phyloP scores from a whole-genome alignment of 805 yeast species.

The Debaryomyces prosopidis region DNA sequence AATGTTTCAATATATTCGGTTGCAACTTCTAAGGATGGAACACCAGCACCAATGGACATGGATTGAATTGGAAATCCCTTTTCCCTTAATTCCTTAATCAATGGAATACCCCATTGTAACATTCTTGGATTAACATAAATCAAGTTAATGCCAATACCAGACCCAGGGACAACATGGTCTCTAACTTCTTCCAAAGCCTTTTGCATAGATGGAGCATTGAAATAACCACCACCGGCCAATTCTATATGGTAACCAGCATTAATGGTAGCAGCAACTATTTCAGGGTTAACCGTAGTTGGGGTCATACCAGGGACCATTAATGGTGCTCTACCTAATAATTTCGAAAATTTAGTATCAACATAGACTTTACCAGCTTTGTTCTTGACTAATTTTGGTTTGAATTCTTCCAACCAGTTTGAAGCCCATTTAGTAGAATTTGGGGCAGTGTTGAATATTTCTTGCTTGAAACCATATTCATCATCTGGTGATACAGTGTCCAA shows the following conservation, averaged over 20 bases:
- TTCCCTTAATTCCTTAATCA: slow-evolving; percentile 83
- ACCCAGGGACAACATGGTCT: slow-evolving; percentile 69
- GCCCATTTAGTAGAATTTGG: slow-evolving; percentile 72
- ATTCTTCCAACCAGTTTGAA: slow-evolving; percentile 87
- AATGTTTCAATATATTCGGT: slow-evolving; percentile 91
- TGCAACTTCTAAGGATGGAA: slow-evolving; percentile 96
- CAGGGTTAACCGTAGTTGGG: slow-evolving; percentile 94
- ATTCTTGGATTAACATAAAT: slow-evolving; percentile 96
- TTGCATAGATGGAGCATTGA: slow-evolving; percentile 68
- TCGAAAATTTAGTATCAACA: slow-evolving; percentile 93
- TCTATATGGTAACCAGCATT: slow-evolving; percentile 98
- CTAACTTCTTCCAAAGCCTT: slow-evolving; percentile 76
- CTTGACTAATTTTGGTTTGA: slow-evolving; percentile 80
- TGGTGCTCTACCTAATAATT: slow-evolving; percentile 92
- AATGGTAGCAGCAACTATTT: slow-evolving; percentile 89
- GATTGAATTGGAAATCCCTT: slow-evolving; percentile 96
- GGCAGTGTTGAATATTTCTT: slow-evolving; percentile 82
- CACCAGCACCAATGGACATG: slow-evolving; percentile 98
- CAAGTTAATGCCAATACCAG: slow-evolving; percentile 87
- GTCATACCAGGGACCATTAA: slow-evolving; percentile 99
- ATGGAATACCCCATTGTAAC: slow-evolving; percentile 98
- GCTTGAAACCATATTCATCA: slow-evolving; percentile 93
- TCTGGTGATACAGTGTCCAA: slow-evolving; percentile 63
- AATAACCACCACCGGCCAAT: slow-evolving; percentile 99
- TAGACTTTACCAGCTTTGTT: slow-evolving; percentile 69